These are phyloP conservation scores for Pseudoneurospora amorphoporcata DNA, from an alignment of 495 filamentous ascomycete genomes.

Conservation along the genomic window DNA sequence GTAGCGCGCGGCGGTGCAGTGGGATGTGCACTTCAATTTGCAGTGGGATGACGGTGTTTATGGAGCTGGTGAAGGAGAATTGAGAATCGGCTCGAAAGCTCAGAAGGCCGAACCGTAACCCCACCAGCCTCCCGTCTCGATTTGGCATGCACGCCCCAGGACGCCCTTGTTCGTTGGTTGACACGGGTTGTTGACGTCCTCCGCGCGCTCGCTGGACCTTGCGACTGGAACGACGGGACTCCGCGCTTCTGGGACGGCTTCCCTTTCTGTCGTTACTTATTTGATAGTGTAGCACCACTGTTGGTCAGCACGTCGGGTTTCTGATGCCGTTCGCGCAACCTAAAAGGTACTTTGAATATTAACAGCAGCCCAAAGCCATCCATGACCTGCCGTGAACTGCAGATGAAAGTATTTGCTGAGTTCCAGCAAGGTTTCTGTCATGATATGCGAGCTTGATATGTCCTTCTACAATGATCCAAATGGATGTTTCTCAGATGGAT, in stretches of 20 bases:
- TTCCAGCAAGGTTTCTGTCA: neutral
- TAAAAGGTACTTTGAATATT: neutral
- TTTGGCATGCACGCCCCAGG: slow-evolving; percentile 5
- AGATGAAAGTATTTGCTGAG: neutral
- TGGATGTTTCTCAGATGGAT: neutral
- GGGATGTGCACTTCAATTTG: neutral
- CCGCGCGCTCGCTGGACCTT: neutral
- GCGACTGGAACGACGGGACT: neutral
- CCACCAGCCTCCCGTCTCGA: slow-evolving; percentile 27
- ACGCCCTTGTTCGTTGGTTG: neutral
- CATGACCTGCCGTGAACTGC: neutral
- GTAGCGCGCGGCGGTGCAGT: neutral
- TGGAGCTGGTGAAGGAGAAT: slow-evolving; percentile 18
- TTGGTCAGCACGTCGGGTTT: neutral
- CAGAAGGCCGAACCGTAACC: slow-evolving; percentile 21
- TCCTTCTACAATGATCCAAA: neutral
- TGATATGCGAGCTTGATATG: neutral
- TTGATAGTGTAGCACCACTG: neutral
- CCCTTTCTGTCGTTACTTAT: neutral
- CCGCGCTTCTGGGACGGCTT: neutral
- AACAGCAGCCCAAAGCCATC: neutral
- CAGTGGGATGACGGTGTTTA: slow-evolving; percentile 22
- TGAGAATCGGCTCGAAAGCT: slow-evolving; percentile 29
- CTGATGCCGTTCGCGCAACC: neutral
- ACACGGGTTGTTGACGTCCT: neutral